Conservation (phyloP, 164 flowering plant species). For the Macadamia tetraphylla region DNA sequence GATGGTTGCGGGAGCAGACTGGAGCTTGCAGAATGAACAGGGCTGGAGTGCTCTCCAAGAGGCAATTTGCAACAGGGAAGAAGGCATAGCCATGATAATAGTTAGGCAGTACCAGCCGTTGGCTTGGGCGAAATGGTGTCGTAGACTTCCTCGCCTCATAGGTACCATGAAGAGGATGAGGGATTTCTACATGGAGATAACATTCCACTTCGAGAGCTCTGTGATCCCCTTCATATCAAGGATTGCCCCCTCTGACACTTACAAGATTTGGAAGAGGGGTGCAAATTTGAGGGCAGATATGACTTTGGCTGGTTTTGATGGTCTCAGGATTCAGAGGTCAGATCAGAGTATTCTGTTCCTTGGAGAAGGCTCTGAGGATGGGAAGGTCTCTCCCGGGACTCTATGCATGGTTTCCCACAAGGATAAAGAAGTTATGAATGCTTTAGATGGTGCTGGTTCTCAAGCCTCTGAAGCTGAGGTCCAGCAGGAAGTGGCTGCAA, state of each 20-base stretch:
- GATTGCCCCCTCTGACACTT: conserved; percentile 90
- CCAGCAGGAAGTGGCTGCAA: conserved; percentile 68
- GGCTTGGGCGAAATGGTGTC: conserved; percentile 93
- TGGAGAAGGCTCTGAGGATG: conserved; percentile 91
- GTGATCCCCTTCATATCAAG: conserved; percentile 81
- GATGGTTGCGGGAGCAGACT: conserved; percentile 86
- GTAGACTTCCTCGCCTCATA: conserved; percentile 75
- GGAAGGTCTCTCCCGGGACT: conserved; percentile 63
- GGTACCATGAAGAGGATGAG: conserved; percentile 73
- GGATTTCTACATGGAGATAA: conserved; percentile 91
- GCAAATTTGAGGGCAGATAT: conserved; percentile 85
- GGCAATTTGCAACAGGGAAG: conserved; percentile 71
- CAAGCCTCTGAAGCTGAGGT: conserved; percentile 70
- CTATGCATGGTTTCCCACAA: conserved; percentile 72
- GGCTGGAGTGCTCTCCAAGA: conserved; percentile 95
- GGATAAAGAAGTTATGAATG: conserved; percentile 83
- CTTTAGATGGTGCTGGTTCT: conserved; percentile 83
- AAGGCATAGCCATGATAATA: conserved; percentile 59
- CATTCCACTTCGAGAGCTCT: conserved; percentile 88
- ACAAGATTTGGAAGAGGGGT: conserved; percentile 86
- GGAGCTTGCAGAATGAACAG: conserved; percentile 69
- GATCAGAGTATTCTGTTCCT: conserved; percentile 84
- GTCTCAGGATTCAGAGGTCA: conserved; percentile 73
- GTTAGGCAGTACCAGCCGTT: conserved; percentile 79
- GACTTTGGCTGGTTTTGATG: conserved; percentile 93